Conservation (phyloP, 192 early-diverging fungal species). For the Linderina pennispora region DNA sequence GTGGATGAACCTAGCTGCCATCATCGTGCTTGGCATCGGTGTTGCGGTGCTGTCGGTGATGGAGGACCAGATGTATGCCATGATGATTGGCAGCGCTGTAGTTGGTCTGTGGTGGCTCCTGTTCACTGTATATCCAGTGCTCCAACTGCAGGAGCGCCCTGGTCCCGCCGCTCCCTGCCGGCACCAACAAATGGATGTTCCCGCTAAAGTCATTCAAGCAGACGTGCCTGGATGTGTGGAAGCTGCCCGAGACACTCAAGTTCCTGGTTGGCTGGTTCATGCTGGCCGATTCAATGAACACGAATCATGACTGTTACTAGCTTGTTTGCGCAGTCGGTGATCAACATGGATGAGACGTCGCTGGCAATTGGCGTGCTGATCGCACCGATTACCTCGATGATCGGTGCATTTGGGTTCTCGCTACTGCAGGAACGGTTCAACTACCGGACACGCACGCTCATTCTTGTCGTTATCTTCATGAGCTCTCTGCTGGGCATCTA, state of each 20-base stretch:
- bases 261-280: conserved; percentile 69
- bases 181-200: conserved; percentile 39
- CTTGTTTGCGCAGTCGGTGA: conserved; percentile 52
- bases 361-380: conserved; percentile 53
- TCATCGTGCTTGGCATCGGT: conserved; percentile 41
- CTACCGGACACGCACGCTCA: conserved; percentile 45
- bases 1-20: conserved; percentile 43
- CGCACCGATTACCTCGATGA: conserved; percentile 49
- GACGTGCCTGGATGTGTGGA: conserved; percentile 40
- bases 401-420: conserved; percentile 53
- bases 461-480: conserved; percentile 47
- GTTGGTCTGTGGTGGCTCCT: conserved; percentile 48
- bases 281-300: conserved; percentile 59
- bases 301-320: conserved; percentile 52
- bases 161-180: conserved; percentile 37
- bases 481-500: conserved; percentile 55
- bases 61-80: conserved; percentile 15
- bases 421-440: conserved; percentile 48
- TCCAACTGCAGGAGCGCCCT: conserved; percentile 33
- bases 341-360: conserved; percentile 44
- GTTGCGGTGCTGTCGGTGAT: conserved; percentile 27
- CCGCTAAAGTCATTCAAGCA: conserved; percentile 37
- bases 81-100: conserved; percentile 28
- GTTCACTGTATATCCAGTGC: conserved; percentile 30
- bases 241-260: conserved; percentile 52